Conservation (phyloP, 208 protist genomes). For the Leishmania tropica region DNA sequence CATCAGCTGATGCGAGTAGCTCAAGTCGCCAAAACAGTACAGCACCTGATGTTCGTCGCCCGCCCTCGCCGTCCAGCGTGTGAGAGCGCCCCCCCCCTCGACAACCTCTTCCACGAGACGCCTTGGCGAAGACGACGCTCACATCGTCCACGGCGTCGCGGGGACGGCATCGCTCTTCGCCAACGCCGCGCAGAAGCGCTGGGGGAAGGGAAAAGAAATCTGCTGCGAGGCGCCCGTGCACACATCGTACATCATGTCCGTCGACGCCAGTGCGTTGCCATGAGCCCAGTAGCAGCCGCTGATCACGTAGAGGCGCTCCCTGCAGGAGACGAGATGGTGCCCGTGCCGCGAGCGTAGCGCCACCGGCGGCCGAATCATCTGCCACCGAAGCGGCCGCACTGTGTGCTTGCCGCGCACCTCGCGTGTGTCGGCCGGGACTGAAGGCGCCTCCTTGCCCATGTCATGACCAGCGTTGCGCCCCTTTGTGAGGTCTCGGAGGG, state of each 20-base stretch:
- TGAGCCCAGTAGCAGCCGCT: constrained; percentile 68
- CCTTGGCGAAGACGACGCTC: background rate
- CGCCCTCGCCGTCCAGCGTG: background rate
- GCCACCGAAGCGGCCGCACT: constrained; percentile 42
- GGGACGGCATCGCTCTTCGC: constrained; percentile 34
- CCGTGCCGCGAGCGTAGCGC: constrained; percentile 57
- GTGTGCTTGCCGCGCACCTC: constrained; percentile 38
- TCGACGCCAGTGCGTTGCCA: constrained; percentile 43
- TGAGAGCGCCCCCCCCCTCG: background rate
- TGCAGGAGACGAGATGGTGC: constrained; percentile 55
- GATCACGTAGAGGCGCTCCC: constrained; percentile 45
- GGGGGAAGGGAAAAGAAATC: constrained; percentile 37
- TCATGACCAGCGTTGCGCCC: background rate
- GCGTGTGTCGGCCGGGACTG: constrained; percentile 7
- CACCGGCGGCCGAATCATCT: constrained; percentile 24
- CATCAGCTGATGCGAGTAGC: constrained; percentile 40
- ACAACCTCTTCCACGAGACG: background rate
- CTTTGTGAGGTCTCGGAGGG: constrained; percentile 16
- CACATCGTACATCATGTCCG: constrained; percentile 47
- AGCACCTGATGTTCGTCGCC: constrained; percentile 17
- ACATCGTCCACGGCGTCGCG: background rate
- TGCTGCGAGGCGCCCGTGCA: constrained; percentile 38
- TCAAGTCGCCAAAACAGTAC: constrained; percentile 56
- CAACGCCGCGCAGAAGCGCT: constrained; percentile 48
- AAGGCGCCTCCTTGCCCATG: constrained; percentile 20